phyloP scores from a whole-genome alignment of 306 rosid genomes.

The Rubus idaeus region DNA sequence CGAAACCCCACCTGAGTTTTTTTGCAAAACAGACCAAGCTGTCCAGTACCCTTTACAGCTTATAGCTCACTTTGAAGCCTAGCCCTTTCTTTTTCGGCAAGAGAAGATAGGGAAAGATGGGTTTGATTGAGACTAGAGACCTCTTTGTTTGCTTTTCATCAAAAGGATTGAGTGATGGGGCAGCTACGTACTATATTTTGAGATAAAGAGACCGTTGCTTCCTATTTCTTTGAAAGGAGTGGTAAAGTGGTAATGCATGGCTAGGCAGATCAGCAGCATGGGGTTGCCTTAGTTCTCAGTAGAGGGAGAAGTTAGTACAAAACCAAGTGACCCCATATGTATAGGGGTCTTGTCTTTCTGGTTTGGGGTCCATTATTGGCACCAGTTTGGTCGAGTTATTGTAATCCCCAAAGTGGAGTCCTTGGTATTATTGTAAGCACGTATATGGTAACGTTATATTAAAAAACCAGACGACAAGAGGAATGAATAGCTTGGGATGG shows the following conservation, averaged over 20 bases:
- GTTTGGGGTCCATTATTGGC: neutral
- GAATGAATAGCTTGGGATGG: neutral
- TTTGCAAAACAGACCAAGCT: neutral
- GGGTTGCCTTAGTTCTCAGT: neutral
- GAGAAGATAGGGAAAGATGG: neutral
- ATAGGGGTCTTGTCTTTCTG: neutral
- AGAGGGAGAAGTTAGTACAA: neutral
- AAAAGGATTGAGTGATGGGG: neutral
- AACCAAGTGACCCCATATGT: neutral
- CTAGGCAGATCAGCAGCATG: constrained; percentile 6
- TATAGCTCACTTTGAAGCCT: neutral
- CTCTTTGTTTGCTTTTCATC: neutral
- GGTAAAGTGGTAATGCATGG: constrained; percentile 5
- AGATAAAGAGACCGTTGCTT: constrained; percentile 38
- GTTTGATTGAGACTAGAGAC: neutral
- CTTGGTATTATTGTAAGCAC: neutral
- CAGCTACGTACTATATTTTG: neutral
- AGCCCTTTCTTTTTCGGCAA: neutral
- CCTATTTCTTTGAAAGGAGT: constrained; percentile 17
- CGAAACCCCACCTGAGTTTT: neutral
- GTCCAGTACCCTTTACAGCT: neutral
- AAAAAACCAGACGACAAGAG: neutral
- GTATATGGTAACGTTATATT: too few species aligned
- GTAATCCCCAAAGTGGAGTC: neutral
- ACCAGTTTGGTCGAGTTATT: neutral